Percentiles rank a stretch among this genome's conserved stretches.
Evolutionary conservation across 768 basidiomycete genomes (phyloP).

Genomic region (Boletus barrowsii): DNA sequence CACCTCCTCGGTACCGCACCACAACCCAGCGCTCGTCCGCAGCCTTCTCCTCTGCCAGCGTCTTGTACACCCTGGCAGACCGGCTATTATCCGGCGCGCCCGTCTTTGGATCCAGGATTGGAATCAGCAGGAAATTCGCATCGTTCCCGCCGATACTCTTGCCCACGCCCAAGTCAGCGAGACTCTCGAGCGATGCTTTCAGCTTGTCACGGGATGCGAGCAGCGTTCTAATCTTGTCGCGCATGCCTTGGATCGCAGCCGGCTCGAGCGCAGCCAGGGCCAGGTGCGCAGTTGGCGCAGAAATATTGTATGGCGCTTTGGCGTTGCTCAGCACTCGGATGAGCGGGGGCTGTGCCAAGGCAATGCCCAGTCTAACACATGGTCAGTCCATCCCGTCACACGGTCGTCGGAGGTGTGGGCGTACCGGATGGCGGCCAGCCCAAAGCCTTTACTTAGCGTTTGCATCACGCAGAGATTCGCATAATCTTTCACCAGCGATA

Average conservation of each 20-base stretch:
- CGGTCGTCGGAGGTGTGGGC: neutral
- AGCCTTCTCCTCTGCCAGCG: constrained; percentile 78
- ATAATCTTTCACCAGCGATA: constrained; percentile 71
- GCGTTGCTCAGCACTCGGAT: constrained; percentile 91
- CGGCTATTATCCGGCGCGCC: constrained; percentile 53
- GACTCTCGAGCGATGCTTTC: constrained; percentile 44
- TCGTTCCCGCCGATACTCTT: constrained; percentile 72
- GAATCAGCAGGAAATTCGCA: constrained; percentile 88
- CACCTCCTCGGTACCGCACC: constrained; percentile 83
- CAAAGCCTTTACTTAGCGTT: constrained; percentile 95
- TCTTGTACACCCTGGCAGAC: constrained; percentile 66
- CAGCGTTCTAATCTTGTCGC: constrained; percentile 58
- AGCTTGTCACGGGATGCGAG: constrained; percentile 56
- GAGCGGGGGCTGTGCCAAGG: constrained; percentile 83
- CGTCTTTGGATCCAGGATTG: constrained; percentile 52
- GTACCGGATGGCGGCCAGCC: constrained; percentile 91
- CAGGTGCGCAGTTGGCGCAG: constrained; percentile 81
- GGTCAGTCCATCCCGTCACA: neutral
- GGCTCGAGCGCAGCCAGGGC: constrained; percentile 77
- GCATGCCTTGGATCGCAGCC: constrained; percentile 60
- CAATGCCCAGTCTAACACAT: constrained; percentile 74
- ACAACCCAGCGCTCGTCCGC: constrained; percentile 85
- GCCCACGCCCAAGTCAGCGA: constrained; percentile 58
- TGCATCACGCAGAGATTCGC: constrained; percentile 93
- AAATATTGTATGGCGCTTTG: constrained; percentile 98